Base-by-base conservation (phyloP, 2,329 filamentous ascomycete genomes). In the Fulvia fulva region DNA sequence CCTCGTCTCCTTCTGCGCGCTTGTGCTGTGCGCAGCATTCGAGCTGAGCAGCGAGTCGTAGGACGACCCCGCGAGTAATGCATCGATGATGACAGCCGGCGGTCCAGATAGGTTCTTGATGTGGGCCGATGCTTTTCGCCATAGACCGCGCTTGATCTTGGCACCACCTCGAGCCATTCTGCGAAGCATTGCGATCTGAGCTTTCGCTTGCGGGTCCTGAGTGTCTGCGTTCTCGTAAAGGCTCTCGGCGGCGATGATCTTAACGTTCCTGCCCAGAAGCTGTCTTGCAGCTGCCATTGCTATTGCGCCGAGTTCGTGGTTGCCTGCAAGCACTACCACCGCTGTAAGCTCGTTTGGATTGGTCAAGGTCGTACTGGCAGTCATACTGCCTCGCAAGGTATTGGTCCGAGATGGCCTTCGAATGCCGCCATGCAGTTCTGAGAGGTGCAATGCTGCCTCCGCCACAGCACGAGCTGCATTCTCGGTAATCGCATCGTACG, bases 381-480 rank as follows among this genome's bases (percentile, higher is more conserved):
- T 86, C 58, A 80, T 77, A 73, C 64, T 80, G 74, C 47, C 95
- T 77, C 11, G 90, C 84, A 51, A 80, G 81, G 67, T 63, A 55
- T 69, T 70, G 11, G 68, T 62, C 43, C 70, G 60, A 11, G 70
- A 71, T 21, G 61, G 64, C 12, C 69, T 65, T 3, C 69, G 57
- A 28, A 61, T 59, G 23, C 63, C 58, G 7, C 58, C 57, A 8
- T 66, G 62, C 14, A 62, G 50, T 23, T 68, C 61, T 11, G 69
- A 67, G 37, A 68, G 61, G 22, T 57, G 64, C 30, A 95, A 80
- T 0, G 90, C 87, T 26, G 92, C 88, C 74, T 96, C 88, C 4
- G 92, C 91, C 61, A 97, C 90, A 45, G 91, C 90, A 25, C 93
- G 85, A 19, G 90, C 93, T 1, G 92, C 89, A 70, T 93, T 97